A percentile compares a stretch with the other conserved stretches of the same genome.
Conservation (phyloP, 1,284 basidiomycete genomes). For the Rhodotorula sp. region DNA sequence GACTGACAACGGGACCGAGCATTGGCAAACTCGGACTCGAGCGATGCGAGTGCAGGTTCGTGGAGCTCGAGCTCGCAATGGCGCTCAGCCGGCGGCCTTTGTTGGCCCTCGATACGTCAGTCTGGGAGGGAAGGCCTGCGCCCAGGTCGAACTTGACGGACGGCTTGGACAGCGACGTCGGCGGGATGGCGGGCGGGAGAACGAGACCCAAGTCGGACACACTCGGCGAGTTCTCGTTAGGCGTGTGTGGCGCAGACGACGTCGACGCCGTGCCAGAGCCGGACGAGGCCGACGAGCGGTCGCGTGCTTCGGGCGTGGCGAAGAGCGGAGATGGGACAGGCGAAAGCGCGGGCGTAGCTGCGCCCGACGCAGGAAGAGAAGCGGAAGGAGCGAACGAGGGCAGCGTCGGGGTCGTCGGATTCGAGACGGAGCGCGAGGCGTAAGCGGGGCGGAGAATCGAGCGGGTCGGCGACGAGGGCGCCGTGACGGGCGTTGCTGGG, state of each 20-base stretch:
- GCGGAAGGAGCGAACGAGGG: background rate
- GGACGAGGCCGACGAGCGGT: conserved; percentile 34
- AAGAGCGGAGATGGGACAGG: conserved; percentile 8
- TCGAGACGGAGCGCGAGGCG: conserved; percentile 30
- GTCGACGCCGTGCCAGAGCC: conserved; percentile 12
- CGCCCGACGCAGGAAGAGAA: background rate
- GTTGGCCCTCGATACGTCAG: conserved; percentile 10
- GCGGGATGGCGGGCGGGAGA: background rate
- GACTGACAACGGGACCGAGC: background rate
- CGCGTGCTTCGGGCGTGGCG: background rate
- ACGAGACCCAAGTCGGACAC: conserved; percentile 23
- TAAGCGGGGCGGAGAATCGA: conserved; percentile 17
- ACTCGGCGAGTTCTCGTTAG: conserved; percentile 28
- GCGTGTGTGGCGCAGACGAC: conserved; percentile 33
- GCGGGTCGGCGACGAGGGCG: conserved; percentile 5
- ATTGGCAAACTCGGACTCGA: conserved; percentile 16
- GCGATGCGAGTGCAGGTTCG: conserved; percentile 10
- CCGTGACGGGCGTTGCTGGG: background rate
- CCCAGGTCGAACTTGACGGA: conserved; percentile 29
- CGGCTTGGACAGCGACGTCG: background rate
- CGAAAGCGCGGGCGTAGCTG: conserved; percentile 4
- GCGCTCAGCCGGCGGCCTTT: conserved; percentile 10
- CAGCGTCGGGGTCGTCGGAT: conserved; percentile 16
- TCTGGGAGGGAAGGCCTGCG: conserved; percentile 2
- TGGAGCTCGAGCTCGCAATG: background rate